Conservation (phyloP, 2,329 filamentous ascomycete genomes). For the Fusarium aywerte region DNA sequence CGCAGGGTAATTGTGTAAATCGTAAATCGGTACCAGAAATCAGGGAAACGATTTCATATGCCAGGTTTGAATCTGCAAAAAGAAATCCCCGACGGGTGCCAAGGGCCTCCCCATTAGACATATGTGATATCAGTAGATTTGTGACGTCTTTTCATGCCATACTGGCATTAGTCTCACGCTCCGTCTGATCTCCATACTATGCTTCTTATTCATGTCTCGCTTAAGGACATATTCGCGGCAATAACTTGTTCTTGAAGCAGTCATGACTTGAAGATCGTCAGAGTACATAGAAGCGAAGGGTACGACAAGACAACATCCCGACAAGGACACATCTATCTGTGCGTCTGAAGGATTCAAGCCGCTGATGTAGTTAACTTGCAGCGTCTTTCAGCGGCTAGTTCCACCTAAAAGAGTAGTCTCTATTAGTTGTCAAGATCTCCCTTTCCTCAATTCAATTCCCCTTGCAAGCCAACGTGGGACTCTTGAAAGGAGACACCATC, state of each 20-base stretch:
- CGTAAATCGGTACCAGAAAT: conserved; percentile 6
- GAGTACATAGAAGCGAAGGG: background rate
- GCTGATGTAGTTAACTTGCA: conserved; percentile 26
- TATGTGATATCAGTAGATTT: conserved; percentile 4
- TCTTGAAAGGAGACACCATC: background rate
- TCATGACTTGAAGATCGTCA: background rate
- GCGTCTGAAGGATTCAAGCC: conserved; percentile 15
- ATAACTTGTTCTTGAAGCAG: background rate
- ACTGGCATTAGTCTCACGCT: conserved; percentile 19
- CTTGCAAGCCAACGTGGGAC: background rate
- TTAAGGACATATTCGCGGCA: background rate
- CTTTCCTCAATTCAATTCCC: background rate
- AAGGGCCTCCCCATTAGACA: background rate
- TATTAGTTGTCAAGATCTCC: conserved; percentile 7
- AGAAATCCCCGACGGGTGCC: conserved; percentile 20
- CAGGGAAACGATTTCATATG: conserved; percentile 6
- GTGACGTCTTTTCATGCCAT: conserved; percentile 27
- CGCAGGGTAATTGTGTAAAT: background rate
- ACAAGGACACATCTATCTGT: background rate
- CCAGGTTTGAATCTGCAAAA: conserved; percentile 8
- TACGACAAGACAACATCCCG: background rate
- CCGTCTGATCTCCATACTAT: conserved; percentile 31
- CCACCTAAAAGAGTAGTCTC: conserved; percentile 8
- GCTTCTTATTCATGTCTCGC: background rate
- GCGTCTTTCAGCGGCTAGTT: conserved; percentile 17